A percentile compares a stretch with the other conserved stretches of the same genome.
phyloP scores from a whole-genome alignment of 257 asterid genomes.

The Jacaranda mimosifolia region DNA sequence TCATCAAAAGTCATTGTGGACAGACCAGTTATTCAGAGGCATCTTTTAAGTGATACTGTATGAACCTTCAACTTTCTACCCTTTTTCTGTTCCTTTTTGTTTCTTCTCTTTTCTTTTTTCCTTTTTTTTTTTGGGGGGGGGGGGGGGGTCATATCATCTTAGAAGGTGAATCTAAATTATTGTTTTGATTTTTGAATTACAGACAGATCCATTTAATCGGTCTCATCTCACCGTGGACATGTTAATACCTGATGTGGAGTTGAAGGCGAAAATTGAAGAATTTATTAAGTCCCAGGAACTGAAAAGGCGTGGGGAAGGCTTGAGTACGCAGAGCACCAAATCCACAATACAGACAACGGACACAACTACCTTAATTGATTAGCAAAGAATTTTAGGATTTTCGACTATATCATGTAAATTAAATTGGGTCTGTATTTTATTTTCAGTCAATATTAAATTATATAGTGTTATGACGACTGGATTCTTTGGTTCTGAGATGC shows the following conservation, averaged over 20 bases:
- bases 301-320: slow-evolving; percentile 55
- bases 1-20: slow-evolving; percentile 83
- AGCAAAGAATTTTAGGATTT: slow-evolving; percentile 35
- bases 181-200: slow-evolving; percentile 42
- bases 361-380: slow-evolving; percentile 68
- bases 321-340: slow-evolving; percentile 58
- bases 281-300: slow-evolving; percentile 62
- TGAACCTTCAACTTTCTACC: background rate
- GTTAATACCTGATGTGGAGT: slow-evolving; percentile 83
- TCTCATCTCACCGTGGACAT: slow-evolving; percentile 90
- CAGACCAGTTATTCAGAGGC: slow-evolving; percentile 94
- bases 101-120: no score
- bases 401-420: slow-evolving; percentile 53
- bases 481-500: slow-evolving; percentile 29
- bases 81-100: background rate
- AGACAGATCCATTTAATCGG: slow-evolving; percentile 97
- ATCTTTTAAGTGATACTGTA: slow-evolving; percentile 88
- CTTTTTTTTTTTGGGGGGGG: no score
- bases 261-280: slow-evolving; percentile 84
- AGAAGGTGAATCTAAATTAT: background rate
- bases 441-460: slow-evolving; percentile 8
- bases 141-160: background rate
- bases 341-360: slow-evolving; percentile 74
- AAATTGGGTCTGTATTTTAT: slow-evolving; percentile 17
- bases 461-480: slow-evolving; percentile 22